Base-by-base conservation (phyloP, 176 grass and related monocot genomes). In the Musa schizocarpa region DNA sequence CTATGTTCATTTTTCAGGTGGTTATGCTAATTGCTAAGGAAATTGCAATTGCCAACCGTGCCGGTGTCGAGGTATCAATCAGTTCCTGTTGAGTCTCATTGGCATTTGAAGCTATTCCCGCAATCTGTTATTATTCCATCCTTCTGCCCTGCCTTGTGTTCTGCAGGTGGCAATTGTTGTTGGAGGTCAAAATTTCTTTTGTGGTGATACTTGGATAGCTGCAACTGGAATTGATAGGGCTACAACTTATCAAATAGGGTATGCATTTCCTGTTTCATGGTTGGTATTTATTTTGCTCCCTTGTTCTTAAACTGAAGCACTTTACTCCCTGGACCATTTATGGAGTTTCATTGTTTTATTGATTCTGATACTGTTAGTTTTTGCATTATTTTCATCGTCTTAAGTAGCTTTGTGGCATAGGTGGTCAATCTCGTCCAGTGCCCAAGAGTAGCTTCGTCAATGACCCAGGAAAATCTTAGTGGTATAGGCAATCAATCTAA, bases 11-110 rank as follows among this genome's bases (percentile, higher is more conserved):
- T 79, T 76, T 13, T 52, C 72, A 96, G 95, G 83, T 89, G 19
- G 87, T 88, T 69, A 92, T 99, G 96, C 86, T 95, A 24, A 82
- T 99, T 19, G 86, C 96, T 74, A 87, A 91, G 86, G 96, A 99
- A 89, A 86, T 99, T 85, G 82, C 88, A 85, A 75, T 92, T 65
- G 91, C 86, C 1, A 95, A 75, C 25, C 88, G 80, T 72, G 86
- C 81, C 76, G 96, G 91, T 52, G 59, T 99, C 9, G 74, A 99
- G 91, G 96, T 95, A 87, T 53, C 9, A 52, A 70, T 54, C 1
- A 73, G 7, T 65, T 61, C 14, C 76, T 77, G 19, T 49, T 77
- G 11, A 10, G 5, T 25, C 9, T 13, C 11, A 11, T n/a, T 19
- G 68, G 4, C 50, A 48, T 76, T 68, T 65, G 34, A 79, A 64